Evolutionary conservation across 1,284 basidiomycete genomes (phyloP), one percentile per base, ranked within the genome.

Genomic region (Gomphus bonarii): DNA sequence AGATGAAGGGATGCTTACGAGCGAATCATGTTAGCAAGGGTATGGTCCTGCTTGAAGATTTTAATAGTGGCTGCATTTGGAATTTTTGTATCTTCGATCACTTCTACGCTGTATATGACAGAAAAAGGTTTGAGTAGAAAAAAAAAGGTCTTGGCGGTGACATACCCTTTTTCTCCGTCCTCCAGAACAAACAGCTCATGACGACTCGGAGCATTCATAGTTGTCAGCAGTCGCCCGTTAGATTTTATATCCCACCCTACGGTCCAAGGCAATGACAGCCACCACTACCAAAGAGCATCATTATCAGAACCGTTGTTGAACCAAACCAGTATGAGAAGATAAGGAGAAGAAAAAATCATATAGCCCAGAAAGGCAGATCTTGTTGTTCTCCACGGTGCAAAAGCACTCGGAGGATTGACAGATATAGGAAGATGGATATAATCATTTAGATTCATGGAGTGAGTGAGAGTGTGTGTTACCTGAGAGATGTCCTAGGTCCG

Each of bases 21-120:
- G 65, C 97, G 83, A 18, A 99, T 77, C 89, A 99, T 91, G 73
- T 97, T 97, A 6, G 86, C 95, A 9, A 99, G 74, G 0, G 97
- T 99, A 67, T 99, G 97, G 68, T 99, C 97, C 69, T 98, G 94
- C 74, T 97, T 97, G 63, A 93, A 81, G 64, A 99, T 79, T 64
- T 91, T 89, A 63, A 99, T 81, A 0, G 94, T 97, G 14, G 94
- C 94, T 0, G 95, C 94, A 67, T 98, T 97, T 1, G 95, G 93
- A 59, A 99, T 91, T 73, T 95, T 97, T 50, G 93, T 95, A 72
- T 99, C 95, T 72, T 98, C 95, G 11, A 82, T 84, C 56, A 98
- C 79, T 66, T 94, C 90, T 59, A 98, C 83, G 50, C 94, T 95
- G 65, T n/a, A 48, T 54, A 52, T 40, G 33, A 51, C 54, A 49